Evolutionary conservation across 306 rosid species (phyloP), one percentile per base, ranked within the genome.

Genomic region (Lupinus albus): DNA sequence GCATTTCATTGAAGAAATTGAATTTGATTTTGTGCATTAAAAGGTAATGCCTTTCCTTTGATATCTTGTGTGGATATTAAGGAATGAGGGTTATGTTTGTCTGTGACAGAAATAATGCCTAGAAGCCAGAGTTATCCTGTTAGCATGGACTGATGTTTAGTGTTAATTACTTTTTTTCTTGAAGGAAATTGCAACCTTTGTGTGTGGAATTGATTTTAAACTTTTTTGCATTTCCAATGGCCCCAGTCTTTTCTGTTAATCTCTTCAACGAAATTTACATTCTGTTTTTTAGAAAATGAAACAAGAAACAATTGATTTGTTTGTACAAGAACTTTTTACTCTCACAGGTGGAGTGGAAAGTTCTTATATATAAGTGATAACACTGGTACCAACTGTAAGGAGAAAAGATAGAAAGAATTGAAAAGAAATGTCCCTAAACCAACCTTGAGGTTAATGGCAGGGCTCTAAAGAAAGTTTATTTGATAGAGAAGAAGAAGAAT

Each of bases 1-100:
- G 91, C 91, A 86, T 82, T 84, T 83, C 85, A 78, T 78, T 86
- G 87, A 85, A 85, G 89, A 86, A 73, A 79, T 66, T 93, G 89
- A 83, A 84, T 58, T 74, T 87, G 84, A 81, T 79, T 35, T 88
- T 73, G 58, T 82, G 65, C 77, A 14, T 47, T 74, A 21, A 58
- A 85, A 87, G 97, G 95, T 87, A 87, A 83, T 82, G 72, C 77
- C 77, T 78, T 78, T 82, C 84, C 84, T 80, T 75, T 82, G 79
- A 83, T 82, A 83, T 81, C 72, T 80, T 28, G n/a, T n/a, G n/a
- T n/a, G 74, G 86, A 85, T 80, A 86, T 76, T 79, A 71, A 71
- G 81, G 85, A 85, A 76, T 78, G 79, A 48, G 35, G 76, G 50
- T 79, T 64, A 1, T 25, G 74, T 78, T 83, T 77, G 42, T 75